Percentiles rank a stretch among this genome's conserved stretches.
These are phyloP conservation scores for Leccinum sublutescens DNA, from an alignment of 768 basidiomycete species.

Conservation along the genomic window DNA sequence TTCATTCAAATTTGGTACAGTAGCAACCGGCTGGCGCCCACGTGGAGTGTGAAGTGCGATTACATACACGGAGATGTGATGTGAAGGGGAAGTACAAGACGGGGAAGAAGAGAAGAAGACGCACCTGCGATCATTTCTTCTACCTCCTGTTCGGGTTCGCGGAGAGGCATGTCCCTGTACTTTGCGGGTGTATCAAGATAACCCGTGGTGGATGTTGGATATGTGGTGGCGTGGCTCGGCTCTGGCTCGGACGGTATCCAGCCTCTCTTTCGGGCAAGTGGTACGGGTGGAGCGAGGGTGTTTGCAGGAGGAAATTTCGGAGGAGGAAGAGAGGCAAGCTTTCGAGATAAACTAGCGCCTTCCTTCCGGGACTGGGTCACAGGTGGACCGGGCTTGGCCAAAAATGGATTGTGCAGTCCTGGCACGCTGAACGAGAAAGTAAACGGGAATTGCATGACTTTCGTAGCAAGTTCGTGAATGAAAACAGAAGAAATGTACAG, in stretches of 20 bases:
- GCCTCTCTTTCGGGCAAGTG: slow-evolving; percentile 58
- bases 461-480: slow-evolving; percentile 29
- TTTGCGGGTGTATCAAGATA: slow-evolving; percentile 71
- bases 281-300: slow-evolving; percentile 36
- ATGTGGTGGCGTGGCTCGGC: slow-evolving; percentile 51
- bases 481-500: not conserved
- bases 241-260: slow-evolving; percentile 68
- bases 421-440: slow-evolving; percentile 68
- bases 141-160: slow-evolving; percentile 38
- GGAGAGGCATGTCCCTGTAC: slow-evolving; percentile 42
- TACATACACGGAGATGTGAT: slow-evolving; percentile 19
- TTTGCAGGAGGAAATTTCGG: slow-evolving; percentile 13
- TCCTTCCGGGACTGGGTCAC: slow-evolving; percentile 23
- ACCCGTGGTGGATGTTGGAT: slow-evolving; percentile 54
- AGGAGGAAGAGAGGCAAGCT: slow-evolving; percentile 17
- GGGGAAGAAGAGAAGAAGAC: slow-evolving; percentile 25
- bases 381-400: slow-evolving; percentile 25
- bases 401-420: slow-evolving; percentile 67
- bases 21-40: slow-evolving; percentile 7
- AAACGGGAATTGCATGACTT: slow-evolving; percentile 59
- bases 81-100: slow-evolving; percentile 14
- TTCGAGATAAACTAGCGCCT: slow-evolving; percentile 27
- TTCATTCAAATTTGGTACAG: slow-evolving; percentile 13
- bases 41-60: slow-evolving; percentile 20
- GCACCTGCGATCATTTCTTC: slow-evolving; percentile 47